Evolutionary conservation across 2,329 filamentous ascomycete species (phyloP).

Genomic region (Cylindrodendrum hubeiense): DNA sequence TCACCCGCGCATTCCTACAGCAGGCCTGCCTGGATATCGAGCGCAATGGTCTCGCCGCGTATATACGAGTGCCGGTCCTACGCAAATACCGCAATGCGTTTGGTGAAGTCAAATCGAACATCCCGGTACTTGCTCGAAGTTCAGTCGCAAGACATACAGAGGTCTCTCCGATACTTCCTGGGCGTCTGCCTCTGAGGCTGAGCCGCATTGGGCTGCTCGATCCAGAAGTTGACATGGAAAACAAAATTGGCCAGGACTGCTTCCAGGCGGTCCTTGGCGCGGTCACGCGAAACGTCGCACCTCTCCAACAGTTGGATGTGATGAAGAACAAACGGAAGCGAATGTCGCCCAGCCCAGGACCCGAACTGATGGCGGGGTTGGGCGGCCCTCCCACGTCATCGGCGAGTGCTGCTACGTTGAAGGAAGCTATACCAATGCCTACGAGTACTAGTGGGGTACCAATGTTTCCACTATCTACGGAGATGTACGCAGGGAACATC

Average conservation of each 20-base stretch:
- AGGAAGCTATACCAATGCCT: not conserved
- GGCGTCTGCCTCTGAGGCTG: constrained; percentile 55
- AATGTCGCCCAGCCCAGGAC: constrained; percentile 42
- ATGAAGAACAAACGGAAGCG: constrained; percentile 50
- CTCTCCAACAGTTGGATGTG: constrained; percentile 26
- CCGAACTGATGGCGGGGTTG: constrained; percentile 26
- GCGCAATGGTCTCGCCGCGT: constrained; percentile 54
- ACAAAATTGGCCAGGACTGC: constrained; percentile 40
- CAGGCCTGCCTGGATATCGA: constrained; percentile 88
- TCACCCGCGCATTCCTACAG: constrained; percentile 87
- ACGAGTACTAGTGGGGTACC: not conserved
- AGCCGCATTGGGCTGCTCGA: not conserved
- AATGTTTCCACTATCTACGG: constrained; percentile 23
- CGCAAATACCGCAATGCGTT: constrained; percentile 48
- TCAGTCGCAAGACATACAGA: constrained; percentile 56
- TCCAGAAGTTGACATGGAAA: not conserved
- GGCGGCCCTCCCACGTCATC: not conserved
- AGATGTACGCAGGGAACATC: constrained; percentile 21
- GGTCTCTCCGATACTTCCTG: constrained; percentile 57
- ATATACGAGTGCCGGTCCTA: constrained; percentile 53
- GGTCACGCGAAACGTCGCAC: constrained; percentile 46
- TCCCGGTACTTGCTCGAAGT: constrained; percentile 63
- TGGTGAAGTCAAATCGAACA: constrained; percentile 49
- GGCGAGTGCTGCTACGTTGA: not conserved
- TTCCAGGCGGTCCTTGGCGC: constrained; percentile 51